These are phyloP conservation scores for Malbranchea zuffiana DNA, from an alignment of 2,329 filamentous ascomycete genomes.

Conservation along the genomic window DNA sequence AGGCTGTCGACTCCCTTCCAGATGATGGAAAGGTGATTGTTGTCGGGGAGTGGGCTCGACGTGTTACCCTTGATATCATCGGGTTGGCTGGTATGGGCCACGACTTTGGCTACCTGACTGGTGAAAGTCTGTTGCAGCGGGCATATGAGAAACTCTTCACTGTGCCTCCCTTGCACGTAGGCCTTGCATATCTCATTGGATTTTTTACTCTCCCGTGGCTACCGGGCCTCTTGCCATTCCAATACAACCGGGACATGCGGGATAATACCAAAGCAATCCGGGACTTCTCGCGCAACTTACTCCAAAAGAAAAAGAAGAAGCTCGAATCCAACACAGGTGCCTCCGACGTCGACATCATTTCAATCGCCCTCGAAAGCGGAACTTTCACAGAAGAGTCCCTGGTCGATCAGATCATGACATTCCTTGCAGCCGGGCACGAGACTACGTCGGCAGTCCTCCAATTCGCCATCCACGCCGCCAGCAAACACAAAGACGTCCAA, in stretches of 20 bases:
- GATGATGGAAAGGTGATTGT: conserved; percentile 40
- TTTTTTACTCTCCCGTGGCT: conserved; percentile 53
- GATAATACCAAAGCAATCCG: conserved; percentile 51
- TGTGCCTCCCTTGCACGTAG: conserved; percentile 12
- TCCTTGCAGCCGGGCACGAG: conserved; percentile 72
- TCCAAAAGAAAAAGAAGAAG: conserved; percentile 56
- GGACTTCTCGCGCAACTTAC: conserved; percentile 54
- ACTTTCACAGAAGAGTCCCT: conserved; percentile 67
- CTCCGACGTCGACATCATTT: conserved; percentile 60
- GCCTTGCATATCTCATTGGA: background rate
- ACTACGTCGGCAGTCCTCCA: conserved; percentile 65
- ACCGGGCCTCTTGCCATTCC: conserved; percentile 53
- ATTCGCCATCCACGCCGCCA: conserved; percentile 65
- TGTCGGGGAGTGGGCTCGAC: conserved; percentile 52
- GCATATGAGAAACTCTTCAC: conserved; percentile 23
- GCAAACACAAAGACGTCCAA: conserved; percentile 55
- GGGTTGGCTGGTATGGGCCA: conserved; percentile 59
- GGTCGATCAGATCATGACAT: conserved; percentile 85
- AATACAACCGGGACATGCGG: conserved; percentile 56
- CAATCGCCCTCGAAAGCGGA: conserved; percentile 65
- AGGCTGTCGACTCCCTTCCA: conserved; percentile 28
- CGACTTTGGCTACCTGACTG: conserved; percentile 55
- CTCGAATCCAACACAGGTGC: conserved; percentile 38
- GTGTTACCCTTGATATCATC: conserved; percentile 65
- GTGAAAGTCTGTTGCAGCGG: conserved; percentile 45